Percentiles rank a stretch among this genome's conserved stretches.
phyloP scores from a whole-genome alignment of 2,329 filamentous ascomycete genomes.

The Bertia moriformis region DNA sequence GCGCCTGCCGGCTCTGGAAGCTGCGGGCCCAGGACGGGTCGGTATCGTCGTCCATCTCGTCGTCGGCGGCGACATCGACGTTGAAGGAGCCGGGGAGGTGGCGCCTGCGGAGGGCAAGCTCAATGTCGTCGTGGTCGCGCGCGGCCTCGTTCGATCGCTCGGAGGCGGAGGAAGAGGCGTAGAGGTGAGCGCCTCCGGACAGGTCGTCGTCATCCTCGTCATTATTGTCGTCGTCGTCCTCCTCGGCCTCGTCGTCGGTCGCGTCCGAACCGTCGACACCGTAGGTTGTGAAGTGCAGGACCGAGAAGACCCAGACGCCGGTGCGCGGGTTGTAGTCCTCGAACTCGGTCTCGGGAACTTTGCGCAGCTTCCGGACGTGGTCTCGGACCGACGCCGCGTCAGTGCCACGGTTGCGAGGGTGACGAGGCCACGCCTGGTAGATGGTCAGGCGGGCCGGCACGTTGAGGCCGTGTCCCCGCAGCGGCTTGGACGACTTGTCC shows the following conservation, averaged over 20 bases:
- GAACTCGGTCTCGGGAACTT: constrained; percentile 69
- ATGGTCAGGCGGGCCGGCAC: constrained; percentile 78
- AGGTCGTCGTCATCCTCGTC: constrained; percentile 31
- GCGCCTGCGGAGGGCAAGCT: constrained; percentile 37
- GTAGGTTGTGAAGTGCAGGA: constrained; percentile 96
- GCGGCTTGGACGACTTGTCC: constrained; percentile 60
- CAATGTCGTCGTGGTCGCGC: constrained; percentile 34
- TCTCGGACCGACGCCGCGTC: constrained; percentile 53
- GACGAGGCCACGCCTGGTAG: constrained; percentile 83
- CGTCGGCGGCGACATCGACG: constrained; percentile 38
- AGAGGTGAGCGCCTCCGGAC: constrained; percentile 16
- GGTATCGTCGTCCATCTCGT: constrained; percentile 39
- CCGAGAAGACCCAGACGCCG: constrained; percentile 79
- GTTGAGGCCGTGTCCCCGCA: constrained; percentile 75
- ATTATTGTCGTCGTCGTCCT: constrained; percentile 59
- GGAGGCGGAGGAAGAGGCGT: constrained; percentile 10
- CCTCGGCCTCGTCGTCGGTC: constrained; percentile 35
- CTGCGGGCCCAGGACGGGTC: constrained; percentile 17
- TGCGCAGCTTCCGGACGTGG: constrained; percentile 69
- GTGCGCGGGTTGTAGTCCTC: constrained; percentile 64
- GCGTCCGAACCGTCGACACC: constrained; percentile 35
- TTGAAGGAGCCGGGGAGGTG: constrained; percentile 70
- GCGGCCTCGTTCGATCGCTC: constrained; percentile 14
- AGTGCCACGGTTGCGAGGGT: constrained; percentile 33
- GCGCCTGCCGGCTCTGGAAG: constrained; percentile 24